A percentile compares a stretch with the other conserved stretches of the same genome.
Conservation (phyloP, 495 filamentous ascomycete genomes). For the Aspergillus saccharolyticus region DNA sequence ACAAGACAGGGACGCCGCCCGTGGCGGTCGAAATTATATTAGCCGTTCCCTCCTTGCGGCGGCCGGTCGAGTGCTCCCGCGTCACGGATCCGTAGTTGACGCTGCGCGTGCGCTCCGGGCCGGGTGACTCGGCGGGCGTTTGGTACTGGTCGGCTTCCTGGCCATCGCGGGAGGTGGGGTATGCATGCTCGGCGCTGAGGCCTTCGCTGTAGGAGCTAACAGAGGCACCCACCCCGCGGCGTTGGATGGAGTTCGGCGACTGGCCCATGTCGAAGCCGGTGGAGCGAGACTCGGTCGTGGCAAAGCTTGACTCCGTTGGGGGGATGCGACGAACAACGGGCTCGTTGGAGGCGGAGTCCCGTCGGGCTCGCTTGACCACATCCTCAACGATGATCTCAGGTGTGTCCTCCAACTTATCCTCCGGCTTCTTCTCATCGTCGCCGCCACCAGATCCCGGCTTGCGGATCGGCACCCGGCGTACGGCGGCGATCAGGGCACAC, state of each 20-base stretch:
- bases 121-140: constrained; percentile 23
- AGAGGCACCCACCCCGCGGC: constrained; percentile 24
- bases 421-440: constrained; percentile 10
- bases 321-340: constrained; percentile 13
- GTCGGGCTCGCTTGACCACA: constrained; percentile 11
- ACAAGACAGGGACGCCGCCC: constrained; percentile 15
- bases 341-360: constrained; percentile 1
- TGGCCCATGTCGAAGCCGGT: constrained; percentile 33
- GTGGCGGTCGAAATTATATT: constrained; percentile 8
- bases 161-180: constrained; percentile 33
- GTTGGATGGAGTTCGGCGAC: constrained; percentile 29
- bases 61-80: constrained; percentile 39
- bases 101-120: constrained; percentile 21
- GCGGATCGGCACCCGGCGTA: constrained; percentile 83
- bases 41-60: constrained; percentile 31
- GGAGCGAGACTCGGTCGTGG: constrained; percentile 25
- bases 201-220: constrained; percentile 32
- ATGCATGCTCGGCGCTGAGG: constrained; percentile 36
- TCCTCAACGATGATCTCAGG: constrained; percentile 8
- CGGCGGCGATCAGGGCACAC: constrained; percentile 82
- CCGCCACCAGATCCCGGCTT: constrained; percentile 12
- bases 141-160: constrained; percentile 28
- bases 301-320: constrained; percentile 14
- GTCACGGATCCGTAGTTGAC: constrained; percentile 25
- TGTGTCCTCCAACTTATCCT: constrained; percentile 2